These are phyloP conservation scores for Triangularia setosa DNA, from an alignment of 2,329 filamentous ascomycete genomes.

Conservation along the genomic window DNA sequence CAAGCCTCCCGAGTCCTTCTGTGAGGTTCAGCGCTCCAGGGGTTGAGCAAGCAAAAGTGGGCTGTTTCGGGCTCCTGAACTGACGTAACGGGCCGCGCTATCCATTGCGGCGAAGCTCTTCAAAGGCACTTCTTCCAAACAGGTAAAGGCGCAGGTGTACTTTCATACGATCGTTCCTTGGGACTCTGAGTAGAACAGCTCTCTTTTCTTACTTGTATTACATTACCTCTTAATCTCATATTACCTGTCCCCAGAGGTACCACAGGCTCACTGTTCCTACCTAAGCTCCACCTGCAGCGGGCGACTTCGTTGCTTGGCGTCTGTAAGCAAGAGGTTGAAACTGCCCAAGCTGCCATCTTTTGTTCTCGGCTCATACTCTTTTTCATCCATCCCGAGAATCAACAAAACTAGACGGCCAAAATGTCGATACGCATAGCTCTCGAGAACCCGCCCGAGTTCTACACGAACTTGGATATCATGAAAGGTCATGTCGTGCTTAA, in stretches of 20 bases:
- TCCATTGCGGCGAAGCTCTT: constrained; percentile 23
- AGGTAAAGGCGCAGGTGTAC: neutral
- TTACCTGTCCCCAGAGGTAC: neutral
- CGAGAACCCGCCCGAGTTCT: constrained; percentile 65
- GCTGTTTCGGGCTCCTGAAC: constrained; percentile 10
- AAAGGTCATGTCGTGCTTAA: constrained; percentile 56
- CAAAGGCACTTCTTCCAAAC: neutral
- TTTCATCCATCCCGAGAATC: neutral
- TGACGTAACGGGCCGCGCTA: constrained; percentile 27
- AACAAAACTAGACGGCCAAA: constrained; percentile 21
- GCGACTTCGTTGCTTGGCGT: neutral
- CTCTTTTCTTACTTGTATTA: neutral
- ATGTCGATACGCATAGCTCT: constrained; percentile 68
- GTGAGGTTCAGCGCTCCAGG: neutral
- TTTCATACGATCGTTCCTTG: neutral
- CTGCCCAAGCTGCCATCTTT: neutral
- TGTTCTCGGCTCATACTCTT: neutral
- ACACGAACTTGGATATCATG: constrained; percentile 75
- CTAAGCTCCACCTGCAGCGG: neutral
- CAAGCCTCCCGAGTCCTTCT: neutral
- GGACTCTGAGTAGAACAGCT: neutral
- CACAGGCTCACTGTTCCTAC: neutral
- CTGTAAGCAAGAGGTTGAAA: neutral
- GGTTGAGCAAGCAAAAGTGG: neutral
- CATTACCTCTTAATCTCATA: neutral